A percentile compares a stretch with the other conserved stretches of the same genome.
These are phyloP conservation scores for Pleurotus cornucopiae DNA, from an alignment of 768 basidiomycete genomes.

Conservation along the genomic window DNA sequence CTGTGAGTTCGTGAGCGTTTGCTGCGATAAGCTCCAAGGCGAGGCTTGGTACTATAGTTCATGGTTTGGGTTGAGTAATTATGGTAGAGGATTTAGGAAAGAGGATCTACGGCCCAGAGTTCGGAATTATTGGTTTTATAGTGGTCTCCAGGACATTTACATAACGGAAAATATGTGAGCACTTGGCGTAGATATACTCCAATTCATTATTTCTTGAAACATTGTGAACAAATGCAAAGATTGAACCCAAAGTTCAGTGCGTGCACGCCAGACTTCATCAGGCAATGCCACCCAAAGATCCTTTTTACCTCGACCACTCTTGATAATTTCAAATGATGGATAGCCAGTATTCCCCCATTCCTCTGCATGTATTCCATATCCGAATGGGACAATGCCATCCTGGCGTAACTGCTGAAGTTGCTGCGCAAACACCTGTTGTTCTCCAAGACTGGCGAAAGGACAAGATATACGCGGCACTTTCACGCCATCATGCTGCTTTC, in stretches of 20 bases:
- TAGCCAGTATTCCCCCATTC: constrained; percentile 17
- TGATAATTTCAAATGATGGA: constrained; percentile 9
- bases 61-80: too few relatives aligned
- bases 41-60: too few relatives aligned
- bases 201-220: neutral
- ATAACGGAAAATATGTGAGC: too few relatives aligned
- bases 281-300: neutral
- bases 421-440: neutral
- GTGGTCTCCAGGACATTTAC: too few relatives aligned
- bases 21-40: too few relatives aligned
- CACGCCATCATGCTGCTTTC: constrained; percentile 30
- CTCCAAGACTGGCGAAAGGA: neutral
- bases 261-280: neutral
- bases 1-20: too few relatives aligned
- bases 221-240: neutral
- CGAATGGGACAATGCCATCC: constrained; percentile 6
- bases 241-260: neutral
- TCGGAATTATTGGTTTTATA: too few relatives aligned
- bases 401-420: neutral
- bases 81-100: too few relatives aligned
- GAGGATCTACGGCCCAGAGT: too few relatives aligned
- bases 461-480: constrained; percentile 17
- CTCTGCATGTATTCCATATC: constrained; percentile 10
- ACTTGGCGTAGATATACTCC: neutral
- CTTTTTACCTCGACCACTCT: constrained; percentile 9